phyloP scores from a whole-genome alignment of 371 early-diverging fungal species.

The Mortierella sp. region DNA sequence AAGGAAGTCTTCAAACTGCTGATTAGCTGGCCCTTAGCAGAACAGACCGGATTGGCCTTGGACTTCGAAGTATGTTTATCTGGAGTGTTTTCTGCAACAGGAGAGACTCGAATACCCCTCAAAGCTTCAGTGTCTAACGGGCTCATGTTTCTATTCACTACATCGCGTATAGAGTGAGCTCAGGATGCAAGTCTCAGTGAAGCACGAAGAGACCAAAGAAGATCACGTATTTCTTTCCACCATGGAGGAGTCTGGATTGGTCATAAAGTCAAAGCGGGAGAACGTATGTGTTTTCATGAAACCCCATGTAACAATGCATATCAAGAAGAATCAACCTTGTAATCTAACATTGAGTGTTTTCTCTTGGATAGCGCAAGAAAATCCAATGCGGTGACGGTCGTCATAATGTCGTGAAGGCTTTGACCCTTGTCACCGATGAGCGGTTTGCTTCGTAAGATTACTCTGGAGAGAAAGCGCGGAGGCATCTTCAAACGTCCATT shows the following conservation, averaged over 20 bases:
- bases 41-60: conserved; percentile 39
- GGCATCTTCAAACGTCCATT: background rate
- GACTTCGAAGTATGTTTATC: conserved; percentile 39
- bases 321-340: too few species aligned
- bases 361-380: conserved; percentile 49
- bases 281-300: too few species aligned
- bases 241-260: conserved; percentile 67
- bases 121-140: too few species aligned
- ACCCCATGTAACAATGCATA: too few species aligned
- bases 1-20: conserved; percentile 64
- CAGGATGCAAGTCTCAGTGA: conserved; percentile 66
- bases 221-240: conserved; percentile 76
- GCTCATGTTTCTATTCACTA: too few species aligned
- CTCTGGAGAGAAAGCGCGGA: too few species aligned
- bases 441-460: conserved; percentile 64
- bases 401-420: conserved; percentile 65
- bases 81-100: too few species aligned
- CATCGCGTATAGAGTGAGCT: conserved; percentile 69
- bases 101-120: too few species aligned
- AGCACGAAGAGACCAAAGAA: conserved; percentile 65
- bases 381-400: conserved; percentile 67
- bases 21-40: conserved; percentile 53
- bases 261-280: conserved; percentile 65
- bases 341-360: too few species aligned
- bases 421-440: conserved; percentile 58